Base-by-base conservation (phyloP, 2,329 filamentous ascomycete genomes). In the Ceratocystiopsis minuta region DNA sequence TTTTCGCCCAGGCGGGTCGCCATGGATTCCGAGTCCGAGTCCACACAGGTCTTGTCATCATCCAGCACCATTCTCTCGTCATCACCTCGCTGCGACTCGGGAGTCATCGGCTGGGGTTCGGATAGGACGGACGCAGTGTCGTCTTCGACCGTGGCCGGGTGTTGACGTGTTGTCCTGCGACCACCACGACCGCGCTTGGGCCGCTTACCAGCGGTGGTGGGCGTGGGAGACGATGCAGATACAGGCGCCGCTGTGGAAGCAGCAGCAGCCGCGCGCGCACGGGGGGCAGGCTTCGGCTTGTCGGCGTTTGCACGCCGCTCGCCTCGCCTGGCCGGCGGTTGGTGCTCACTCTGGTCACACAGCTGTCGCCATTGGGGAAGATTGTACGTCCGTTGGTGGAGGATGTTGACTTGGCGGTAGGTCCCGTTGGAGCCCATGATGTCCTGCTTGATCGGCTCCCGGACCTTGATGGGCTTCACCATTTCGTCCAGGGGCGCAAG, bases 361-460 rank as follows among this genome's bases (percentile, higher is more conserved):
- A 96, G 69, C 43, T 83, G 74, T 51, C 86, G 84, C 90, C 90
- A 98, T 60, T 98, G 87, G 1, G 88, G 88, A 5, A 98, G 67
- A 52, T 95, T 98, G 64, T 98, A 98, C 14, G 86, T 86, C 56
- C 90, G 75, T 57, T 92, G 85, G 61, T 95, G 92, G 54, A 96
- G 78, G 45, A 98, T 87, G 56, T 98, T 98, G 54, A 90, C 84
- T 59, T 98, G 90, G 33, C 88, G 88, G 57, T 95, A 98, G 43
- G 84, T 92, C 43, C 90, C 92, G 55, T 88, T 85, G 40, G 83
- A 85, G 36, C 90, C 90, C 68, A 92, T 88, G 53, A 98, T 98
- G 54, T 98, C 90, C 60, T 98, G 90, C 55, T 86, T 94, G 57
- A 98, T 96, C 4, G 90, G 90, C 50, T 98, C 92, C 60, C 88